These are phyloP conservation scores for Tillandsia fasciculata DNA, from an alignment of 176 grass and related monocot species.

Conservation along the genomic window DNA sequence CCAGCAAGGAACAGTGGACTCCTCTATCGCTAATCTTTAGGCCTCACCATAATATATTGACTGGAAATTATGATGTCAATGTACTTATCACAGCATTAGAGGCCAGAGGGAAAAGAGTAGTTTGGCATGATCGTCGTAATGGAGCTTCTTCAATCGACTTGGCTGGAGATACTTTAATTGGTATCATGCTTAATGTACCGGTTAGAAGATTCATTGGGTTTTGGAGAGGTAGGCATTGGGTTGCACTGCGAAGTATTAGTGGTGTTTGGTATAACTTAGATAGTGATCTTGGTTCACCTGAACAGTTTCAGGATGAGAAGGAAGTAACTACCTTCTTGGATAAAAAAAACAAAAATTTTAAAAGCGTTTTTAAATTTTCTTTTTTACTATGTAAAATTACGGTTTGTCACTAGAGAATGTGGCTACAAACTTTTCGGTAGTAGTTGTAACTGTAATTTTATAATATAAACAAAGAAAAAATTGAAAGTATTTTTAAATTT, in stretches of 20 bases:
- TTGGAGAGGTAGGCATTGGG: conserved; percentile 73
- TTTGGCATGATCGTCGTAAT: conserved; percentile 75
- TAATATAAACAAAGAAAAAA: too few relatives aligned
- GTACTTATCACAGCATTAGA: conserved; percentile 71
- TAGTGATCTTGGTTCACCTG: conserved; percentile 58
- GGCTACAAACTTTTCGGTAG: too few relatives aligned
- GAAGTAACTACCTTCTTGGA: conserved; percentile 52
- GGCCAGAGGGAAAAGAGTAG: conserved; percentile 50
- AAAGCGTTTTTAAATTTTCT: too few relatives aligned
- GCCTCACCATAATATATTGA: conserved; percentile 72
- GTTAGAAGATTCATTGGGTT: conserved; percentile 44
- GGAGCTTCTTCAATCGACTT: conserved; percentile 49
- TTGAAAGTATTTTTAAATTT: too few relatives aligned
- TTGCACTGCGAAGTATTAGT: conserved; percentile 47
- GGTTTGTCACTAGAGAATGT: too few relatives aligned
- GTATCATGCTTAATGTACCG: conserved; percentile 71
- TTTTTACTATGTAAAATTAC: too few relatives aligned
- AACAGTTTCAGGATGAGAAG: conserved; percentile 43
- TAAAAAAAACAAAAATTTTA: not conserved
- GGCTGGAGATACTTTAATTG: conserved; percentile 36
- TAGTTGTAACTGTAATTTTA: too few relatives aligned
- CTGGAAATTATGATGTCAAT: conserved; percentile 92
- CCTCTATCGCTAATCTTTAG: conserved; percentile 65
- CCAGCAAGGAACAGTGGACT: conserved; percentile 43
- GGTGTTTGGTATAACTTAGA: conserved; percentile 82